Base-by-base conservation (phyloP, 2,329 filamentous ascomycete species). In the Mariannaea elegans region DNA sequence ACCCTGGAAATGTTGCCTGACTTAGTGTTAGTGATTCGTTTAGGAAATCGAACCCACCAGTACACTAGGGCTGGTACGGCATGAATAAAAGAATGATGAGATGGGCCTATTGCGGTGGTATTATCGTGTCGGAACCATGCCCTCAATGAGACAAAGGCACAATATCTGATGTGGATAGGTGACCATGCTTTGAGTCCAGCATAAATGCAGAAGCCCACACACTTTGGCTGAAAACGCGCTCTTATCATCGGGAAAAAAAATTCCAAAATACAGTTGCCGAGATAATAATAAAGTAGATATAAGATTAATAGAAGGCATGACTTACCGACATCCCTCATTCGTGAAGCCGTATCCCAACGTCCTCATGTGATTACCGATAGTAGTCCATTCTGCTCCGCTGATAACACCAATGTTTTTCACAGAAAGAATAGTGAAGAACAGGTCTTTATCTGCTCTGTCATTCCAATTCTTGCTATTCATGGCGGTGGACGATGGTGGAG, bases 371-470 rank as follows among this genome's bases (percentile, higher is more conserved):
- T 84, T 85, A 63, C 85, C 85, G 67, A 88, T 87, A 36, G 81
- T 85, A 24, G 80, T 83, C 85, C 85, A 88, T 84, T 88, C 85
- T 14, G 78, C 76, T 58, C 84, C 85, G 73, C 84, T 87, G 73
- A 88, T 87, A 70, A 87, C 80, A 63, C 85, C 85, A 67, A 88
- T 86, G 71, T 87, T 85, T 75, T 88, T 88, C 47, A 87, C 82
- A 3, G 82, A 85, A 36, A 87, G 74, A 59, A 88, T 87, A 52
- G 84, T 86, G 69, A 87, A 87, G 77, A 87, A 87, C 45, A 88
- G 77, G 71, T 88, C 85, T 71, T 85, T 86, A 67, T 88, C 85
- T 61, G 85, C 85, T 59, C 84, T 80, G 67, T 87, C 84, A 68
- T 82, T 85, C 84, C 84, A 87, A 71, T 85, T 85, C 76, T 86